Base-by-base conservation (phyloP, 192 early-diverging fungal genomes). In the Diversispora epigaea region DNA sequence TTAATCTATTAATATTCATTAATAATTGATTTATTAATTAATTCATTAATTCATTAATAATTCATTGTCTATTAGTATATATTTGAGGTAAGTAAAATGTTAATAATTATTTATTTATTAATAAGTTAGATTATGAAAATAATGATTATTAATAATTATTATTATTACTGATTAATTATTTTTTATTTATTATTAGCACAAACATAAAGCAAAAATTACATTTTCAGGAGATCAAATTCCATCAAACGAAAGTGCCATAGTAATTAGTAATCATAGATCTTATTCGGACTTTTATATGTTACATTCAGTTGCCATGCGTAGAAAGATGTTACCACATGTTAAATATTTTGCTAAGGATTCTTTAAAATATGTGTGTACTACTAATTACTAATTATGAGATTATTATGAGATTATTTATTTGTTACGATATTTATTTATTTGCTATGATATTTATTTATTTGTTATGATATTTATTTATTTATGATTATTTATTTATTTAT, bases 301-400 rank as follows among this genome's bases (percentile, higher is more conserved):
- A 57, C 85, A 88, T 60, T 69, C 85, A 8, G 77, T 88, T 10
- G 86, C 86, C 6, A 80, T 77, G 22, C 73, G 86, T 54, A 71
- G 77, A 44, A 79, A 82, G 47, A 88, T 88, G 86, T 54, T 88
- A 78, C 71, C 83, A 81, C 74, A 84, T 81, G 80, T 56, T 0
- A 80, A 88, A 84, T 88, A 88, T 75, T 88, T 88, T 84, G 82
- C 84, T 32, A 88, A 88, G 75, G 86, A 88, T 75, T 88, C 86
- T 6, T 55, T 88, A 11, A 88, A 88, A 84, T 88, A 78, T 68
- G 86, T 85, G 74, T 78, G 80, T 46, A 7, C 4, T 17, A 6
- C 22, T 17, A 52, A 46, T 46, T n/a, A 19, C 56, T 54, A n/a
- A 54, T 49, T 78, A 4, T 2, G 5, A 47, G 15, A 57, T 55